Evolutionary conservation across 257 asterid genomes (phyloP).

Genomic region (Thymus mandschuricus): DNA sequence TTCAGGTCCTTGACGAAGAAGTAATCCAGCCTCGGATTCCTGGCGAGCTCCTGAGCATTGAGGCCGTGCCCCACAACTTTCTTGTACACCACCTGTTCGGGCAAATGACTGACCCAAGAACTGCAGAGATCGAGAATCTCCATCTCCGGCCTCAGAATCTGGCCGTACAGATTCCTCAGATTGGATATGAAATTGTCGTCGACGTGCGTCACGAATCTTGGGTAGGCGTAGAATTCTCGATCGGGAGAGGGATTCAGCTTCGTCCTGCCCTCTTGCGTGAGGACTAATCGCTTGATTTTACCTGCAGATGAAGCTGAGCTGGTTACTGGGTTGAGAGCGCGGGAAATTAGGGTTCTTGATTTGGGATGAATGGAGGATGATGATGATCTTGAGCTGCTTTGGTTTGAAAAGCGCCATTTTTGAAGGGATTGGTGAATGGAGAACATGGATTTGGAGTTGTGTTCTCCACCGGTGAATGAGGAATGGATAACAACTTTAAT

Average conservation of each 20-base stretch:
- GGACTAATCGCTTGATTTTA: slow-evolving; percentile 63
- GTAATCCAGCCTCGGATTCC: slow-evolving; percentile 62
- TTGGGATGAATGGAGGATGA: not conserved
- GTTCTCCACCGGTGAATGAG: slow-evolving; percentile 27
- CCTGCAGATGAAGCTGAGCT: slow-evolving; percentile 43
- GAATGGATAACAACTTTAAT: slow-evolving; percentile 26
- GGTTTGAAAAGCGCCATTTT: slow-evolving; percentile 32
- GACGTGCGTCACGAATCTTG: slow-evolving; percentile 73
- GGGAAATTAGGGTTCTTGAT: slow-evolving; percentile 19
- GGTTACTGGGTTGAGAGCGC: not conserved
- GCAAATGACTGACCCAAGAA: slow-evolving; percentile 89
- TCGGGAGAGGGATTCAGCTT: slow-evolving; percentile 64
- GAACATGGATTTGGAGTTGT: slow-evolving; percentile 27
- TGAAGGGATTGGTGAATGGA: slow-evolving; percentile 35
- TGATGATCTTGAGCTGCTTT: slow-evolving; percentile 18
- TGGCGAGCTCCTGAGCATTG: slow-evolving; percentile 76
- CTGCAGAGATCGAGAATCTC: slow-evolving; percentile 86
- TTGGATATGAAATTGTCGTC: slow-evolving; percentile 62
- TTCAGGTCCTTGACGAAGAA: slow-evolving; percentile 84
- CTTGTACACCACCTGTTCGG: slow-evolving; percentile 58
- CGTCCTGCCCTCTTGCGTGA: slow-evolving; percentile 56
- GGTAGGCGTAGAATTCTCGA: slow-evolving; percentile 66
- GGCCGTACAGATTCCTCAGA: slow-evolving; percentile 52
- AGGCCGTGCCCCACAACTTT: slow-evolving; percentile 87
- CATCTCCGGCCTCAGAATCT: slow-evolving; percentile 58